Conservation (phyloP, 805 yeast species). For the Saturnispora quitensis region DNA sequence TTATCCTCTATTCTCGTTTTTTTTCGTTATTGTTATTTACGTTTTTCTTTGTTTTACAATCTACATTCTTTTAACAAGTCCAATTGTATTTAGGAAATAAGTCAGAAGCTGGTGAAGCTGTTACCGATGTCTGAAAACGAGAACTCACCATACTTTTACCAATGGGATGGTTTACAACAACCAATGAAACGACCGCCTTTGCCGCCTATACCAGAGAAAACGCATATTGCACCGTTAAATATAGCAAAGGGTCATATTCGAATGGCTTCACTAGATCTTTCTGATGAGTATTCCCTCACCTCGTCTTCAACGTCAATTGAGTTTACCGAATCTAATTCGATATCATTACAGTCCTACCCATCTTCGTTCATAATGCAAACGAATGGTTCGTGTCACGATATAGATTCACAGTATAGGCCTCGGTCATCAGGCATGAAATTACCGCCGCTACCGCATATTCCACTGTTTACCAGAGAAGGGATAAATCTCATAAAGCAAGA, state of each 20-base stretch:
- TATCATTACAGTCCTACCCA: neutral
- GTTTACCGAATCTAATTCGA: neutral
- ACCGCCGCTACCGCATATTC: slow-evolving; percentile 5
- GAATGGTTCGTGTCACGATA: neutral
- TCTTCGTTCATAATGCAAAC: neutral
- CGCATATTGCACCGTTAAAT: neutral
- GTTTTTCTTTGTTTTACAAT: neutral
- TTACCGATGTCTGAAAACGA: neutral
- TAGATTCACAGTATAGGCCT: neutral
- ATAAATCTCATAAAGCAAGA: neutral
- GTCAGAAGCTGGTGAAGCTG: neutral
- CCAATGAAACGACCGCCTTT: slow-evolving; percentile 1
- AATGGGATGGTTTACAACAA: slow-evolving; percentile 1
- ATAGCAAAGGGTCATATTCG: neutral
- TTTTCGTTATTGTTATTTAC: neutral
- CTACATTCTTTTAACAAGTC: neutral
- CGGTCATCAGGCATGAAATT: neutral
- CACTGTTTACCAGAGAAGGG: neutral
- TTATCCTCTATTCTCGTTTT: neutral
- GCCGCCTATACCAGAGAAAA: slow-evolving; percentile 1
- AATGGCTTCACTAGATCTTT: slow-evolving; percentile 3
- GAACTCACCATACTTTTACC: slow-evolving; percentile 6
- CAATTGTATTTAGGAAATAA: neutral
- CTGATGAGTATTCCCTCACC: slow-evolving; percentile 3
- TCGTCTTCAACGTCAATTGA: neutral